phyloP scores from a whole-genome alignment of 306 rosid species.

The Quercus suber region DNA sequence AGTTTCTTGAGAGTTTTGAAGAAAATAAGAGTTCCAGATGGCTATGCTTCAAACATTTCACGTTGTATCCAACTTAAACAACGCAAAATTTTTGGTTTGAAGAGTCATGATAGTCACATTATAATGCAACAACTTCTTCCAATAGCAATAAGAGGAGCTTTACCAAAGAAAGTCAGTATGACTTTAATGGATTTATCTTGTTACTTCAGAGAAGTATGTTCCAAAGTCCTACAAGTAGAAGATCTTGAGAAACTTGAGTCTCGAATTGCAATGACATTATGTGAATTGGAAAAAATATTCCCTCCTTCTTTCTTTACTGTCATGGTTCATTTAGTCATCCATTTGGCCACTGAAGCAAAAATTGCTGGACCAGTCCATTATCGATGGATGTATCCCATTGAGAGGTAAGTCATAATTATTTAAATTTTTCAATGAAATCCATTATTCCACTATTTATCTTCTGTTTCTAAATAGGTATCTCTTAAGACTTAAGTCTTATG shows the following conservation, averaged over 20 bases:
- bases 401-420: background rate
- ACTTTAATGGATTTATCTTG: background rate
- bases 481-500: background rate
- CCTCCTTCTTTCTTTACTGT: background rate
- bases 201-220: background rate
- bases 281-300: background rate
- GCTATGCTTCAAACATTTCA: background rate
- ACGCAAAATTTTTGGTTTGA: background rate
- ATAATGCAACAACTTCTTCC: too few relatives aligned
- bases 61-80: background rate
- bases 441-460: background rate
- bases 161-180: too few relatives aligned
- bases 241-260: background rate
- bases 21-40: background rate
- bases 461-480: background rate
- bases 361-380: background rate
- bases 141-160: too few relatives aligned
- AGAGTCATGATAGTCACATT: background rate
- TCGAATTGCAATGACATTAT: background rate
- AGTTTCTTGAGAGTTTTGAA: background rate
- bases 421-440: too few relatives aligned
- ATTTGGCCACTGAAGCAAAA: background rate
- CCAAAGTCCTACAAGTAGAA: background rate
- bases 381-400: background rate
- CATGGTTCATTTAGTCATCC: background rate